phyloP scores from a whole-genome alignment of 345 rosid genomes.

The Salix viminalis region DNA sequence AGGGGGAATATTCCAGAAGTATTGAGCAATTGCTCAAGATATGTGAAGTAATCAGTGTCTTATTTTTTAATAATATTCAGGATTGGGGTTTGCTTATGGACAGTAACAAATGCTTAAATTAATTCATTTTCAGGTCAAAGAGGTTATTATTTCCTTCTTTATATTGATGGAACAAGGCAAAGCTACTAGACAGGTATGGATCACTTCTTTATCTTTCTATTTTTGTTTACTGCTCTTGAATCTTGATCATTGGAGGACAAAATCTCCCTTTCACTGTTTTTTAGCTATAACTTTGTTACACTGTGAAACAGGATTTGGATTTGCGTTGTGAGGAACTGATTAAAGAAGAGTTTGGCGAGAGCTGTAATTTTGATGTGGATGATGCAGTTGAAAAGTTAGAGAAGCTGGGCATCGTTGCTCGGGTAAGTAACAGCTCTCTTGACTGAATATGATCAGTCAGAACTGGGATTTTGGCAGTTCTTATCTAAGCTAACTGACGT shows the following conservation, averaged over 20 bases:
- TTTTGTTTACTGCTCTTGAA: not conserved
- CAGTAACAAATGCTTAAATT: not conserved
- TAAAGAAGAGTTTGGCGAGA: slow-evolving; percentile 50
- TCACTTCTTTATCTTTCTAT: not conserved
- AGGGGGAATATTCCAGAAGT: not conserved
- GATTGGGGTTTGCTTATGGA: not conserved
- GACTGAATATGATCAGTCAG: not conserved
- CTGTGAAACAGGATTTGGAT: slow-evolving; percentile 54
- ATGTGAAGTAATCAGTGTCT: not conserved
- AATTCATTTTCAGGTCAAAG: slow-evolving; percentile 63
- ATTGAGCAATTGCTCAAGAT: not conserved
- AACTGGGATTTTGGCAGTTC: not conserved
- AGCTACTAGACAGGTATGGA: slow-evolving; percentile 69
- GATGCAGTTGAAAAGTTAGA: slow-evolving; percentile 81
- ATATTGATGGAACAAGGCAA: slow-evolving; percentile 96
- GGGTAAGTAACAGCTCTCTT: slow-evolving; percentile 36
- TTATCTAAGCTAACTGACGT: not conserved
- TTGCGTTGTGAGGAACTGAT: slow-evolving; percentile 57
- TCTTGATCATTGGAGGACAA: slow-evolving; percentile 1
- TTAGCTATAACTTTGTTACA: slow-evolving; percentile 14
- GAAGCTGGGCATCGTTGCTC: slow-evolving; percentile 72
- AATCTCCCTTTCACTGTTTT: not conserved
- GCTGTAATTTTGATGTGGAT: slow-evolving; percentile 75
- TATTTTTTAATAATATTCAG: no score
- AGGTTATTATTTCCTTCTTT: slow-evolving; percentile 81